These are phyloP conservation scores for Colletotrichum orchidophilum DNA, from an alignment of 2,329 filamentous ascomycete genomes.

Conservation along the genomic window DNA sequence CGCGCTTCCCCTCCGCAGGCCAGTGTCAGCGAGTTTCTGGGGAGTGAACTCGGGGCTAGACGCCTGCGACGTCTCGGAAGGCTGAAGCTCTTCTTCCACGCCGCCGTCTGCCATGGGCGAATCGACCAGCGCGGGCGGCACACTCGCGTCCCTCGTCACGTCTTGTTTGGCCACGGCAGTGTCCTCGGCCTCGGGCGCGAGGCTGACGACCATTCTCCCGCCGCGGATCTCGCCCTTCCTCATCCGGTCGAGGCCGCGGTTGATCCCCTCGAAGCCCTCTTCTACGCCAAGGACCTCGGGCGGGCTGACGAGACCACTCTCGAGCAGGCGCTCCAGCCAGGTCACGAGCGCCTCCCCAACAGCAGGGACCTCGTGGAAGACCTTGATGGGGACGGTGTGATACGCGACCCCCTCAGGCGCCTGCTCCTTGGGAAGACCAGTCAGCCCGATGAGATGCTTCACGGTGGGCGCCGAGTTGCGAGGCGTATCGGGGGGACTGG, in stretches of 20 bases:
- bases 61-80: not conserved
- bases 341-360: constrained; percentile 70
- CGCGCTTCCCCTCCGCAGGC: constrained; percentile 8
- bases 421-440: constrained; percentile 70
- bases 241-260: constrained; percentile 72
- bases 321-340: constrained; percentile 75
- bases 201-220: constrained; percentile 71
- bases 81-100: not conserved
- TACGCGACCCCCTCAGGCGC: constrained; percentile 56
- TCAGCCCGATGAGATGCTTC: constrained; percentile 73
- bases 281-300: constrained; percentile 74
- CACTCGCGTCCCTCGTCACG: constrained; percentile 4
- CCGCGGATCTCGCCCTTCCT: constrained; percentile 73
- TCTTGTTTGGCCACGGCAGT: not conserved
- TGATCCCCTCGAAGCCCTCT: constrained; percentile 72
- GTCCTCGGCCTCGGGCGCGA: not conserved
- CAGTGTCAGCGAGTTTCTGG: constrained; percentile 9
- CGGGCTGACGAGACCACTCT: constrained; percentile 59
- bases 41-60: constrained; percentile 27
- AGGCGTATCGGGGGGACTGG: constrained; percentile 51
- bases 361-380: constrained; percentile 74
- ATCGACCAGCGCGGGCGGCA: constrained; percentile 11
- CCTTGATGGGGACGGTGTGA: constrained; percentile 78
- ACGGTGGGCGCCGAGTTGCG: constrained; percentile 37
- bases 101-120: not conserved